Conservation (phyloP, 2,329 filamentous ascomycete species). For the Trichophyton benhamiae region DNA sequence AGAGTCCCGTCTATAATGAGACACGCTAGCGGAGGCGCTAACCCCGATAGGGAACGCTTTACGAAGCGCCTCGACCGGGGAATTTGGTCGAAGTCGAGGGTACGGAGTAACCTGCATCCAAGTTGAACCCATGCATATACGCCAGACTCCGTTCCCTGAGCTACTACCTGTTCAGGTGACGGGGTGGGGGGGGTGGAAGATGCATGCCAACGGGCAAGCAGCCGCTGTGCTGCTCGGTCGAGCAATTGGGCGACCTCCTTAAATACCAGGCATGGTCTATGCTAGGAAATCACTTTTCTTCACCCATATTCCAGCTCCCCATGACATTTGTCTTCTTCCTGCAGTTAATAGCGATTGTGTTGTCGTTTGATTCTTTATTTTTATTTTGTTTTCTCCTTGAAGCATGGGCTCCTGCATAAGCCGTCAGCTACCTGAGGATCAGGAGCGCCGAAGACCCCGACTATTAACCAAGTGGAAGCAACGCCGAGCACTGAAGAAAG, state of each 20-base stretch:
- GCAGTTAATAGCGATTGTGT: background rate
- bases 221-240: background rate
- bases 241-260: background rate
- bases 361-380: background rate
- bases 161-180: background rate
- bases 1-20: too few species aligned
- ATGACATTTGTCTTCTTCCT: background rate
- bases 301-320: background rate
- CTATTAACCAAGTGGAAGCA: background rate
- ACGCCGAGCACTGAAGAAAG: slow-evolving; percentile 4
- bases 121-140: background rate
- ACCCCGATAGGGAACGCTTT: too few species aligned
- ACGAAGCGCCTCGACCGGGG: too few species aligned
- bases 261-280: background rate
- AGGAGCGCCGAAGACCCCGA: background rate
- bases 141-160: background rate
- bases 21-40: too few species aligned
- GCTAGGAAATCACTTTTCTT: background rate
- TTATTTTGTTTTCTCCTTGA: background rate
- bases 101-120: background rate
- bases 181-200: background rate
- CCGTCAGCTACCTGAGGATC: background rate
- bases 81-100: too few species aligned
- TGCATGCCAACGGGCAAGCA: background rate
- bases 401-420: background rate